These are phyloP conservation scores for Hypoxylon sp. DNA, from an alignment of 2,329 filamentous ascomycete genomes.

Conservation along the genomic window DNA sequence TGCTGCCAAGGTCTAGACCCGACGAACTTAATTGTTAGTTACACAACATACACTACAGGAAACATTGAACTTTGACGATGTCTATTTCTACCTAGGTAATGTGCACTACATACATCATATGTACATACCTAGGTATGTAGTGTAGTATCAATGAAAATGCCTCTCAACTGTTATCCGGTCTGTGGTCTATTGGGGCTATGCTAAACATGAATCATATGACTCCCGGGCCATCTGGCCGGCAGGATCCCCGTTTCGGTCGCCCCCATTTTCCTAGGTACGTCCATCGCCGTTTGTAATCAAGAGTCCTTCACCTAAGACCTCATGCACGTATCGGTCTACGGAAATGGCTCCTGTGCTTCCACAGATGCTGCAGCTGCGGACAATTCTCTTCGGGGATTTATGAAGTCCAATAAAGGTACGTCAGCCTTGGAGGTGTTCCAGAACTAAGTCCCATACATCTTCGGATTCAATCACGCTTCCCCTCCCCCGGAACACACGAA, in stretches of 20 bases:
- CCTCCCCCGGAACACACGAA: too few species aligned
- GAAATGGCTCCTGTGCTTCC: constrained; percentile 62
- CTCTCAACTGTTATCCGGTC: neutral
- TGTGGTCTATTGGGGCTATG: too few species aligned
- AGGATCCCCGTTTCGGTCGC: neutral
- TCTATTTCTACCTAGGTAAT: too few species aligned
- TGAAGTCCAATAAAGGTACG: too few species aligned
- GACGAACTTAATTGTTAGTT: constrained; percentile 20
- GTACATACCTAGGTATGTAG: too few species aligned
- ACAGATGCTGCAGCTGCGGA: constrained; percentile 20
- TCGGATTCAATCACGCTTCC: too few species aligned
- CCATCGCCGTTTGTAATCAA: neutral
- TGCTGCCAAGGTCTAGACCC: constrained; percentile 27
- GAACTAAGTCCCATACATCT: too few species aligned
- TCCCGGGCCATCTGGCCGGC: neutral
- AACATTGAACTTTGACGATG: constrained; percentile 1
- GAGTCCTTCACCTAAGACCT: neutral
- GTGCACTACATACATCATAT: too few species aligned
- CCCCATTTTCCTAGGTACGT: neutral
- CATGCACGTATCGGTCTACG: constrained; percentile 62
- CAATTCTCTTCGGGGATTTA: too few species aligned
- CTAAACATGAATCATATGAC: neutral
- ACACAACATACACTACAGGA: constrained; percentile 12
- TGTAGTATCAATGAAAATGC: neutral
- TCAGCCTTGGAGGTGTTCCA: too few species aligned